Evolutionary conservation across 352 stramenopile species (phyloP), one percentile per base, ranked within the genome.

Genomic region (Pythium folliculosum): DNA sequence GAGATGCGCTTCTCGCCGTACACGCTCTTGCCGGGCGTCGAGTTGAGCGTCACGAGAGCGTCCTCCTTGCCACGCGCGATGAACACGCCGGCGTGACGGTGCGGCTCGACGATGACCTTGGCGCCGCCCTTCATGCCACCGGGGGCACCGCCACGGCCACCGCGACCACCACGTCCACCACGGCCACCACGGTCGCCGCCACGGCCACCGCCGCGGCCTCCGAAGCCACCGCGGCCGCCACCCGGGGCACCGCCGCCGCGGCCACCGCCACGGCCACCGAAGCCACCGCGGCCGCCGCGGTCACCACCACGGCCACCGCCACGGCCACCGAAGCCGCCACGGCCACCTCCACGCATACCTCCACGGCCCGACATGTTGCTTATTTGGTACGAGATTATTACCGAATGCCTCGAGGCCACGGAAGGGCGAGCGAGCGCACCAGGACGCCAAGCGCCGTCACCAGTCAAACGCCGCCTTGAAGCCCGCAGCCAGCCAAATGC

Each of bases 1-100:
- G 90, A 98, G 70, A 99, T 99, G 73, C 96, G 88, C 86, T 99
- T 99, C 81, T 99, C 98, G 65, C 97, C 98, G 82, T 99, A 99
- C 40, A 99, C 98, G n/a, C 72, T 92, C 86, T 99, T 98, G 75
- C 97, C 97, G 25, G 98, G 98, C 23, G 97, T 99, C 67, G 94
- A 98, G 82, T 99, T 99, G 59, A 99, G 90, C 30, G 98, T 99
- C 63, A 99, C 97, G 30, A 99, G 82, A 17, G 96, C 97, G 84
- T 99, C 98, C 77, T 99, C 98, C 86, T 99, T 99, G 72, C 90
- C 88, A 60, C 95, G 91, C 47, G 98, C 97, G 67, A 99, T 98
- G 81, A 99, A 99, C 47, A 99, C 95, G 68, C 98, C 98, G 65
- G 97, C 92, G 86, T 99, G 97, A 76, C 96, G 91, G 80, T 99